Base-by-base conservation (phyloP, 306 rosid genomes). In the Erythrophleum fordii region DNA sequence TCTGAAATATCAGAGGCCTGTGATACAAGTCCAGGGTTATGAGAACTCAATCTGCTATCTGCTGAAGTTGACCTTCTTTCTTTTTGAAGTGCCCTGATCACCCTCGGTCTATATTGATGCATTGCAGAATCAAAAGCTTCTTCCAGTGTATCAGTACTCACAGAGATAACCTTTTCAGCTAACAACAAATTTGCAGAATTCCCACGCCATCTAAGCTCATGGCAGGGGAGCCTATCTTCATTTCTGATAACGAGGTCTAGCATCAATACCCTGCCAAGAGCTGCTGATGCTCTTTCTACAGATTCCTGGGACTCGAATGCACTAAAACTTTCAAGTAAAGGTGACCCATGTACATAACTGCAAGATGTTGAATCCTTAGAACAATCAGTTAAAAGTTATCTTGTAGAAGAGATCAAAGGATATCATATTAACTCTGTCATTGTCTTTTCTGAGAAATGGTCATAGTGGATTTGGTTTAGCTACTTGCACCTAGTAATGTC, bases 211-310 rank as follows among this genome's bases (percentile, higher is more conserved):
- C 97, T 85, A 79, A 95, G 99, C 79, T 84, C 84, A 62, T 92
- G 96, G 46, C 98, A 93, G 53, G 98, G 99, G 77, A 95, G 92
- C 77, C 98, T 90, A 87, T 95, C 99, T 92, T 95, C 99, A 74
- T 95, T 95, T 89, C 99, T 89, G 68, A 95, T 95, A 69, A 93
- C 90, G 60, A 95, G 92, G 88, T 95, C 99, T 85, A 95, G 84
- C 93, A 93, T 65, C 87, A 95, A 89, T 48, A 92, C 93, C 88
- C 94, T 87, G 51, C 99, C 99, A 72, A 95, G 95, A 78, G 92
- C 94, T 67, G 88, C 89, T 34, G 97, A 88, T 75, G 87, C 87
- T 82, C 83, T 92, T 78, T 91, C 98, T 53, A 91, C 91, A 41
- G 49, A 87, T 74, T 89, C 97, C 74, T 53, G 83, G 5, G 91